A percentile compares a stretch with the other conserved stretches of the same genome.
Evolutionary conservation across 2,329 filamentous ascomycete genomes (phyloP).

Genomic region (Thielaviopsis euricoi): DNA sequence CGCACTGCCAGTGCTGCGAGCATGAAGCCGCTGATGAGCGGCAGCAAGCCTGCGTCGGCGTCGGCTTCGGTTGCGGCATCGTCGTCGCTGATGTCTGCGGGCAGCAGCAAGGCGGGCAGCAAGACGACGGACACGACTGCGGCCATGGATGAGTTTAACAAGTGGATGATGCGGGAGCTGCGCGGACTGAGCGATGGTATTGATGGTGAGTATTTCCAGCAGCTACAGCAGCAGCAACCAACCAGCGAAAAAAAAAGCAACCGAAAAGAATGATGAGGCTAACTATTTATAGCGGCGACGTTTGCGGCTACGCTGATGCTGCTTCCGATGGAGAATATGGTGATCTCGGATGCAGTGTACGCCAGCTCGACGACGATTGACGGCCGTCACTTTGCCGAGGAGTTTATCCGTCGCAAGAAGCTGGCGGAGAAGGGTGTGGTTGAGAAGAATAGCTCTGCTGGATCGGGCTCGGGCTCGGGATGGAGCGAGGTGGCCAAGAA

Average conservation of each 20-base stretch:
- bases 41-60: slow-evolving; percentile 30
- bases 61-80: slow-evolving; percentile 18
- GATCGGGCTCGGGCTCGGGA: slow-evolving; percentile 35
- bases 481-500: slow-evolving; percentile 99
- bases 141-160: slow-evolving; percentile 83
- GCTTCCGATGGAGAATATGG: slow-evolving; percentile 58
- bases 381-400: slow-evolving; percentile 80
- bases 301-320: slow-evolving; percentile 63
- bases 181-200: slow-evolving; percentile 46
- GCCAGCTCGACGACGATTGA: slow-evolving; percentile 77
- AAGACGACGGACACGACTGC: slow-evolving; percentile 16
- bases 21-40: slow-evolving; percentile 35
- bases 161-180: slow-evolving; percentile 74
- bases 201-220: slow-evolving; percentile 32
- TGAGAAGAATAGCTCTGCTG: slow-evolving; percentile 48
- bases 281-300: slow-evolving; percentile 43
- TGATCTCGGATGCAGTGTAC: slow-evolving; percentile 86
- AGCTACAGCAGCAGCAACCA: too few relatives aligned
- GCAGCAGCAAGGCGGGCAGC: slow-evolving; percentile 22
- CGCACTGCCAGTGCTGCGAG: slow-evolving; percentile 28
- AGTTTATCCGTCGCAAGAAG: slow-evolving; percentile 86
- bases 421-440: slow-evolving; percentile 83
- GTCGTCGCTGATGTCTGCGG: slow-evolving; percentile 15
- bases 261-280: too few relatives aligned
- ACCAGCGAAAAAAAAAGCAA: too few relatives aligned